A percentile compares a stretch with the other conserved stretches of the same genome.
phyloP scores from a whole-genome alignment of 1,139 yeast genomes.

The Zygosaccharomyces sapae region DNA sequence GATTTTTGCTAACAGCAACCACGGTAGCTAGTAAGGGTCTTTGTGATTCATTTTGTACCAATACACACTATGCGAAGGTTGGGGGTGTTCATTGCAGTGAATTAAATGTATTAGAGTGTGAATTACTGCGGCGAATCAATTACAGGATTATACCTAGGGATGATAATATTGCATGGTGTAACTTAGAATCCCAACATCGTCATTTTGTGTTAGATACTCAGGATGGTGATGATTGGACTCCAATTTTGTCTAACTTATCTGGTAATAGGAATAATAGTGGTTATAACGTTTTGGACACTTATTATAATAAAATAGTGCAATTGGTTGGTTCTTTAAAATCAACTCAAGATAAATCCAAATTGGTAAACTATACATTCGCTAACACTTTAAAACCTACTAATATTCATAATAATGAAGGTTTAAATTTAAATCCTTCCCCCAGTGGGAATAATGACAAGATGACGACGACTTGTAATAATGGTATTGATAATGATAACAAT shows the following conservation, averaged over 20 bases:
- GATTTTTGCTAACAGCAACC: constrained; percentile 86
- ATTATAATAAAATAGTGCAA: constrained; percentile 58
- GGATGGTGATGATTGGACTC: constrained; percentile 11
- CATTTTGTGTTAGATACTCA: constrained; percentile 25
- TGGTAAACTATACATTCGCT: constrained; percentile 21
- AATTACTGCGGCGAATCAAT: constrained; percentile 73
- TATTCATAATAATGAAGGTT: not conserved
- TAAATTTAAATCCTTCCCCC: not conserved
- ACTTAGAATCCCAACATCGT: constrained; percentile 29
- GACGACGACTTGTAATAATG: not conserved
- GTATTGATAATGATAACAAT: not conserved
- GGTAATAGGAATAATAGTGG: constrained; percentile 24
- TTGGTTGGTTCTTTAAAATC: constrained; percentile 47
- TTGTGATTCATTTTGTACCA: constrained; percentile 92
- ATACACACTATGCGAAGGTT: constrained; percentile 89
- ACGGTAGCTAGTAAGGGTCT: constrained; percentile 88
- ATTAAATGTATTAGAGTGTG: constrained; percentile 81
- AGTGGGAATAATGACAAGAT: not conserved
- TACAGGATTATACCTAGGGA: constrained; percentile 69
- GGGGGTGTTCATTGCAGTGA: constrained; percentile 90
- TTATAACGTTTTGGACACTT: constrained; percentile 49
- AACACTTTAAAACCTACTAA: constrained; percentile 2
- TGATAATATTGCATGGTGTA: constrained; percentile 35
- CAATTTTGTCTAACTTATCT: constrained; percentile 5
- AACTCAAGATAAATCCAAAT: constrained; percentile 30